Conservation (phyloP, 768 basidiomycete species). For the Boletales sp. region DNA sequence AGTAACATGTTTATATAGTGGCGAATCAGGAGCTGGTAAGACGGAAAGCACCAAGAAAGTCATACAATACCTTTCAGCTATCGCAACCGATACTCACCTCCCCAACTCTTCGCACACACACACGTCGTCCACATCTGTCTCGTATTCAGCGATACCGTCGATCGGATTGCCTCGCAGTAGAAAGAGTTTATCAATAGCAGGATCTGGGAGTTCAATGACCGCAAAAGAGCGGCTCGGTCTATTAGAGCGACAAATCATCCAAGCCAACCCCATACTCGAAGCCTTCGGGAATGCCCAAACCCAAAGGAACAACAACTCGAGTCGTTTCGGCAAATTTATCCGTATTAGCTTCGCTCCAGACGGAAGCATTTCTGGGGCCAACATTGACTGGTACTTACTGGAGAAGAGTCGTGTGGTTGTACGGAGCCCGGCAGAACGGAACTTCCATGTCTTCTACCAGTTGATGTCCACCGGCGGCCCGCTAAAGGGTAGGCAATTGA, state of each 20-base stretch:
- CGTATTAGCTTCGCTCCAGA: conserved; percentile 90
- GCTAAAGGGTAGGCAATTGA: conserved; percentile 55
- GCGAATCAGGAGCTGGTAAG: conserved; percentile 98
- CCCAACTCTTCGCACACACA: conserved; percentile 60
- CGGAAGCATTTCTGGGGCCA: conserved; percentile 95
- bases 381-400: conserved; percentile 97
- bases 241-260: conserved; percentile 92
- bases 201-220: conserved; percentile 43
- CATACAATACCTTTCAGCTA: conserved; percentile 97
- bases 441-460: conserved; percentile 98
- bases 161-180: conserved; percentile 68
- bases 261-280: conserved; percentile 96
- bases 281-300: conserved; percentile 99
- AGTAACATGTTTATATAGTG: conserved; percentile 44
- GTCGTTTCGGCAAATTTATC: conserved; percentile 98
- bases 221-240: conserved; percentile 79
- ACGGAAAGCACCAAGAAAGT: conserved; percentile 99
- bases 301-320: conserved; percentile 96
- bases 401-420: conserved; percentile 96
- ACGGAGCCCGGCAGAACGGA: conserved; percentile 83
- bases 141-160: conserved; percentile 56
- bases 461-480: conserved; percentile 71
- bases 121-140: conserved; percentile 55
- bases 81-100: conserved; percentile 77
- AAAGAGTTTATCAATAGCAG: conserved; percentile 47